phyloP scores from a whole-genome alignment of 306 rosid species.

The Trifolium dubium region DNA sequence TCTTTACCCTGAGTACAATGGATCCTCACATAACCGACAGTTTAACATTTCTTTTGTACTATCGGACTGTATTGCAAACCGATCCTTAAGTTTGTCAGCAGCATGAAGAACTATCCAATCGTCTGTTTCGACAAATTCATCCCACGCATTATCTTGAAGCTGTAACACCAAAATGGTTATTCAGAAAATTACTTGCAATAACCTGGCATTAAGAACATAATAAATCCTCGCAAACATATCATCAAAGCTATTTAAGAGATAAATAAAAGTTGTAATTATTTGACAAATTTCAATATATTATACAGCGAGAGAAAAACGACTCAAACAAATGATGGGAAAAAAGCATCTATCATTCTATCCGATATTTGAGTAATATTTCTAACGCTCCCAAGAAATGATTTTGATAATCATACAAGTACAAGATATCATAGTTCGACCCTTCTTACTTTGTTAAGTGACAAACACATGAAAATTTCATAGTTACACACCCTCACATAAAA shows the following conservation, averaged over 20 bases:
- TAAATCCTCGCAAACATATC: slow-evolving; percentile 5
- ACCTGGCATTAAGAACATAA: slow-evolving; percentile 20
- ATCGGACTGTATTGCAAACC: slow-evolving; percentile 43
- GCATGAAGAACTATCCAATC: slow-evolving; percentile 66
- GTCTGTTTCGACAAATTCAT: slow-evolving; percentile 56
- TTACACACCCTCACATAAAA: neutral
- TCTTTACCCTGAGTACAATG: slow-evolving; percentile 42
- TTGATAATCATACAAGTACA: slow-evolving; percentile 26
- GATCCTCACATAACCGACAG: slow-evolving; percentile 44
- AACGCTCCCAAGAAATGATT: neutral
- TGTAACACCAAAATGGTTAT: slow-evolving; percentile 47
- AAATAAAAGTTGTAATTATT: slow-evolving; percentile 4
- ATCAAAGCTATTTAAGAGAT: slow-evolving; percentile 13
- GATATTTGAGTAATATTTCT: slow-evolving; percentile 9
- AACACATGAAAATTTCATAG: neutral
- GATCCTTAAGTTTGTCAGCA: slow-evolving; percentile 45
- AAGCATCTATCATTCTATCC: neutral
- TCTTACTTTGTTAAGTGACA: slow-evolving; percentile 1
- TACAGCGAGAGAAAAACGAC: neutral
- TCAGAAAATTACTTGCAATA: slow-evolving; percentile 27
- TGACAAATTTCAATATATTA: slow-evolving; percentile 3
- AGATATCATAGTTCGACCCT: slow-evolving; percentile 14
- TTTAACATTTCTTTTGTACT: slow-evolving; percentile 37
- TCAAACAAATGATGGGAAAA: neutral
- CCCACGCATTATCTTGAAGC: slow-evolving; percentile 65